Evolutionary conservation across 306 rosid species (phyloP), one percentile per base, ranked within the genome.

Genomic region (Crataegus laevigata): DNA sequence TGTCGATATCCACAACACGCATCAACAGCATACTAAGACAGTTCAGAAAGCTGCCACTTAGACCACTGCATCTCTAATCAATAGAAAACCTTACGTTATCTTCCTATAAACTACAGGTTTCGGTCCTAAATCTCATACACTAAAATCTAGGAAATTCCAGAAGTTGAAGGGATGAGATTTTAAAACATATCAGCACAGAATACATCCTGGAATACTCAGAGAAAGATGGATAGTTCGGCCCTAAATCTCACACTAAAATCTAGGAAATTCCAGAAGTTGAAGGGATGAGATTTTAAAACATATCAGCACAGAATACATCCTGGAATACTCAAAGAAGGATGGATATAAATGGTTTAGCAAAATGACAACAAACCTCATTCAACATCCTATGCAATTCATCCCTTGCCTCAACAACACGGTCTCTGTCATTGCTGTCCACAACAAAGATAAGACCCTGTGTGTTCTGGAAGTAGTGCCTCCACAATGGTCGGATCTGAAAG

Each of bases 401-500:
- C 81, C 98, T 90, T 40, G 99, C 99, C 87, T 96, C 99, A 84
- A 96, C 99, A 88, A 96, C 92, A 79, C 99, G 91, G 83, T 96
- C 99, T 88, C 99, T 89, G 80, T 96, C 99, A 80, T 96, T 96
- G 89, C 99, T 96, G 86, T 96, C 99, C 68, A 96, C 99, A 74
- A 96, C 99, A 72, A 96, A 96, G 15, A 96, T 96, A 83, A 96
- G 98, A 88, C 99, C 99, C 80, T 96, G 99, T 13, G 99, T 96
- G 92, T 96, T 96, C 84, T 96, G 99, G 86, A 96, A 96, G 84
- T 96, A 96, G 83, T 96, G 99, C 99, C 99, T 96, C 99, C 99
- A 96, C 92, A 96, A 71, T 66, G 99, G 99, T 72, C 99, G 99
- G 79, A 96, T 96, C 99, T 96, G 93, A 76, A 85, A 77, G 76